Conservation (phyloP, 1,139 yeast genomes). For the Kodamaea arcana region DNA sequence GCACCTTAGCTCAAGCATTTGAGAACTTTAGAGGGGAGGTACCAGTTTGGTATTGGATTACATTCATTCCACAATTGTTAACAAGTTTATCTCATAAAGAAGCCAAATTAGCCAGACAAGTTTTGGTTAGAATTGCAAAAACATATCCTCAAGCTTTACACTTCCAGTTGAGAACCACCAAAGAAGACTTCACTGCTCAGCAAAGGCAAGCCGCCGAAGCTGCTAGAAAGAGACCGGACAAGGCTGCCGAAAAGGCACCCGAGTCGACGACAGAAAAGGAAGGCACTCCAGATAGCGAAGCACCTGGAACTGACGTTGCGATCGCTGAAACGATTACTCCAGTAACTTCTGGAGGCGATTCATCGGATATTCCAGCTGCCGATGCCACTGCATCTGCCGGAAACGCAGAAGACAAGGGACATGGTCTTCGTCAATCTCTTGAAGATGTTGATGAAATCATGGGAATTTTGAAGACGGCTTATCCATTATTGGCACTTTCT, state of each 20-base stretch:
- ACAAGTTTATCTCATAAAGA: slow-evolving; percentile 89
- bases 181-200: slow-evolving; percentile 86
- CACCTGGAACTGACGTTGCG: neutral
- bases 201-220: slow-evolving; percentile 56
- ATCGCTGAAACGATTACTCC: too few relatives aligned
- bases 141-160: slow-evolving; percentile 96
- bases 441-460: slow-evolving; percentile 92
- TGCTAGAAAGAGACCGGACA: neutral
- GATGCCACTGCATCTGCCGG: neutral
- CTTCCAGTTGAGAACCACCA: slow-evolving; percentile 90
- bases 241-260: slow-evolving; percentile 6
- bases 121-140: slow-evolving; percentile 88
- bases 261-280: slow-evolving; percentile 6
- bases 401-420: slow-evolving; percentile 1
- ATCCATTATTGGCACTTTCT: slow-evolving; percentile 88
- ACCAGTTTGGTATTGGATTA: slow-evolving; percentile 99
- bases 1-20: slow-evolving; percentile 81
- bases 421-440: slow-evolving; percentile 69
- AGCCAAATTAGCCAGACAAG: slow-evolving; percentile 82
- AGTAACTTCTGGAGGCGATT: slow-evolving; percentile 12
- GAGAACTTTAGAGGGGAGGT: slow-evolving; percentile 93
- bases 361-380: slow-evolving; percentile 1
- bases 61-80: slow-evolving; percentile 90
- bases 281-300: slow-evolving; percentile 8
- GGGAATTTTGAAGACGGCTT: slow-evolving; percentile 93